Conservation (phyloP, 768 basidiomycete genomes). For the Crucibulum laeve region DNA sequence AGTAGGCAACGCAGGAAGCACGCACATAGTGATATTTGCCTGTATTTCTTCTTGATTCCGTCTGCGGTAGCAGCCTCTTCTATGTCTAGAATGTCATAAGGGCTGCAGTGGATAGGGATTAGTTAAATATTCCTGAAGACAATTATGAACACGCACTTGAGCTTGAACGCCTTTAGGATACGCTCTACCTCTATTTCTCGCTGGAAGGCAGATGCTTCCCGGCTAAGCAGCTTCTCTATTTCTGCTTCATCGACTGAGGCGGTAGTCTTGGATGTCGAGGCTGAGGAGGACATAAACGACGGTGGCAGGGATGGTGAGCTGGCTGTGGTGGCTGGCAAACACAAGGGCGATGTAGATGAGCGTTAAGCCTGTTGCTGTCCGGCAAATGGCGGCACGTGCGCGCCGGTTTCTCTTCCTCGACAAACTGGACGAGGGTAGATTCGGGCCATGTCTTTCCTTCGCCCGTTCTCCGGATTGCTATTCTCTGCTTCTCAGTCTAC, state of each 20-base stretch:
- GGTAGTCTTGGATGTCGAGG: conserved; percentile 8
- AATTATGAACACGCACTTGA: conserved; percentile 62
- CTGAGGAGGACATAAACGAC: not conserved
- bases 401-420: too few relatives aligned
- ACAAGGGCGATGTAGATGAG: too few relatives aligned
- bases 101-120: conserved; percentile 39
- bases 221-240: conserved; percentile 73
- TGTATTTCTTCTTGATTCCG: conserved; percentile 87
- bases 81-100: conserved; percentile 92
- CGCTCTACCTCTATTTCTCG: conserved; percentile 88
- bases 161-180: conserved; percentile 90
- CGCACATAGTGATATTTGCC: conserved; percentile 81
- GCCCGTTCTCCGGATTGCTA: conserved; percentile 6
- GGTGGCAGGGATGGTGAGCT: not conserved
- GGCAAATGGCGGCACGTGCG: not conserved
- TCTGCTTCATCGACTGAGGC: conserved; percentile 40
- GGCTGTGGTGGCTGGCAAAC: not conserved
- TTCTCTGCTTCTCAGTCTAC: too few relatives aligned
- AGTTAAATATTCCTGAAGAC: conserved; percentile 1
- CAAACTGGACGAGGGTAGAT: too few relatives aligned
- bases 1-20: conserved; percentile 10
- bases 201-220: conserved; percentile 83
- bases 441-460: conserved; percentile 13
- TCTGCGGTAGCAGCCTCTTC: conserved; percentile 64
- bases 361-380: not conserved